Base-by-base conservation (phyloP, 2,329 filamentous ascomycete species). In the Lasiodiplodia hormozganensis region DNA sequence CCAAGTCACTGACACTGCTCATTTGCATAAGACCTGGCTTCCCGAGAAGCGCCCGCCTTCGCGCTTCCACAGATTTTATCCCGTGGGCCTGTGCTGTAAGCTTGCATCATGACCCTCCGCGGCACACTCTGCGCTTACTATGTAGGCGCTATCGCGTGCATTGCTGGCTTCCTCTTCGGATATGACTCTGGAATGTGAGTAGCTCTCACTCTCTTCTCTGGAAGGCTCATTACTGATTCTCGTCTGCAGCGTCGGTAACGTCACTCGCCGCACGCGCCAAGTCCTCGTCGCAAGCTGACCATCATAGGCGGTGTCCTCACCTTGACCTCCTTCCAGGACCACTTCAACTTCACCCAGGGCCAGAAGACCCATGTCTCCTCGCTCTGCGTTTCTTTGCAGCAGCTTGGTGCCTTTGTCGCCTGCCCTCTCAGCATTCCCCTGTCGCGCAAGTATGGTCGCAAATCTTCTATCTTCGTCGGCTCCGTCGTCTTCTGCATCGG, bases 361-460 rank as follows among this genome's bases (percentile, higher is more conserved):
- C 72, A 82, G 54, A 76, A 79, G 65, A 83, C 81, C 0, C 77
- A 75, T 3, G 75, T 82, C 70, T 83, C 82, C 69, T 83, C 83
- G 4, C 82, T 85, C 60, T 81, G 82, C 43, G 82, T 85, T 23
- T 82, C 82, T 2, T 82, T 86, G 21, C 84, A 86, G 65, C 84
- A 86, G 70, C 82, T 84, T 10, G 85, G 85, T 28, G 84, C 84
- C 40, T 84, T 87, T 69, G 81, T 84, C 34, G 85, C 84, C 25
- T 85, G 84, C 69, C 82, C 86, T 65, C 71, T 80, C 34, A 81
- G 85, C 62, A 85, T 83, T 76, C 83, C 84, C 0, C 65, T 86
- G 11, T 84, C 82, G 5, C 82, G 84, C 65, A 75, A 75, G 25
- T 78, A 79, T 58, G 85, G 85, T 14, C 80, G 85, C 18, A 80